These are phyloP conservation scores for Kluyveromyces aestuarii DNA, from an alignment of 805 yeast genomes.

Conservation along the genomic window DNA sequence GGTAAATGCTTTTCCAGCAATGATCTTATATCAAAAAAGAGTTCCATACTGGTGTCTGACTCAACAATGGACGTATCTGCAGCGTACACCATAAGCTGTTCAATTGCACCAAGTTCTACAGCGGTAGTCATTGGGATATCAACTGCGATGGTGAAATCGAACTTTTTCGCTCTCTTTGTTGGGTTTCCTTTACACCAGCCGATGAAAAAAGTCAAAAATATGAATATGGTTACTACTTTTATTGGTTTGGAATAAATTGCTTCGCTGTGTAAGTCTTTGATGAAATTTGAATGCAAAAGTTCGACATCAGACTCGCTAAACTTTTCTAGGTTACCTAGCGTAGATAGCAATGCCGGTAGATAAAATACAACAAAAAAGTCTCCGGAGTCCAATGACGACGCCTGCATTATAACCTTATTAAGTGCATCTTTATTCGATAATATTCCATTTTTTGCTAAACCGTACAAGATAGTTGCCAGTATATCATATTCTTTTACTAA, in stretches of 20 bases:
- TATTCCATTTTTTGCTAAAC: conserved; percentile 35
- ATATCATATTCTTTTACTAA: conserved; percentile 61
- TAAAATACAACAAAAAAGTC: conserved; percentile 59
- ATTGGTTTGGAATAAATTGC: conserved; percentile 39
- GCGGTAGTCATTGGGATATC: conserved; percentile 50
- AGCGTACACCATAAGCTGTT: conserved; percentile 50
- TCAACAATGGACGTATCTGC: conserved; percentile 44
- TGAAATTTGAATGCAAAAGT: conserved; percentile 30
- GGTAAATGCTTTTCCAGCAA: conserved; percentile 62
- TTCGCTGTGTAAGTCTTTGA: conserved; percentile 32
- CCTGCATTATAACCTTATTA: conserved; percentile 34
- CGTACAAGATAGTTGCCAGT: conserved; percentile 55
- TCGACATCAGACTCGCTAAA: conserved; percentile 32
- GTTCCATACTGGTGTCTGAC: conserved; percentile 33
- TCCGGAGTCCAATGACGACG: conserved; percentile 42
- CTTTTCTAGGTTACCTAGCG: conserved; percentile 32
- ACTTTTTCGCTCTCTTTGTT: conserved; percentile 33
- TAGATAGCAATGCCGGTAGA: conserved; percentile 48
- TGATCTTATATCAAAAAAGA: conserved; percentile 57
- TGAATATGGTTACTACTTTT: conserved; percentile 38
- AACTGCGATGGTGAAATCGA: conserved; percentile 47
- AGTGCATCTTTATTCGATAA: conserved; percentile 29
- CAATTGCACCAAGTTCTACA: conserved; percentile 61
- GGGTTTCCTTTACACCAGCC: conserved; percentile 54
- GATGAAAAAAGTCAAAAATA: conserved; percentile 50